Evolutionary conservation across 148 eudicot genomes (phyloP), one percentile per base, ranked within the genome.

Genomic region (Rhododendron vialii): DNA sequence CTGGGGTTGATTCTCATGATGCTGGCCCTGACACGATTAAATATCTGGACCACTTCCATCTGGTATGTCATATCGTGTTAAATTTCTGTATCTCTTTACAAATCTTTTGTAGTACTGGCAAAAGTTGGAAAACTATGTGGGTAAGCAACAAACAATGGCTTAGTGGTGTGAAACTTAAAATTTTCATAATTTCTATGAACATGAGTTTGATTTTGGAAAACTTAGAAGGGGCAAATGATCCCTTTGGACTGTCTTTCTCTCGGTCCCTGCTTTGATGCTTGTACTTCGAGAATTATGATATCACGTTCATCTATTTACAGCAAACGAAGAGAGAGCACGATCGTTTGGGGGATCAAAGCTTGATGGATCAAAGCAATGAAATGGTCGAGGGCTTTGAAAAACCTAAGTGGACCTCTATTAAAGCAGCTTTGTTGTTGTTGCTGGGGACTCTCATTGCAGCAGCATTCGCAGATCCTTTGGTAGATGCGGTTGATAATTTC

Each of bases 401-500:
- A 63, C 82, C 90, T 2, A 43, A 71, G 78, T 36, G 71, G 78
- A 90, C 89, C 24, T 17, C 86, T 13, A 0, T 88, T 28, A 91
- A 89, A 45, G 91, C 92, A 41, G 86, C 61, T 35, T 59, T 86
- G 15, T 50, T 86, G 18, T 43, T 91, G 86, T n/a, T 91, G 69
- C 48, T 84, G 3, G 93, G 93, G 79, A 84, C 92, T 48, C 82
- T 45, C 11, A 82, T 91, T 47, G 93, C 92, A 47, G 93, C 92
- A 78, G 89, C 86, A 45, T 90, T 90, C 83, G 88, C 93, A 30
- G 89, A 91, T 90, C 93, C 93, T 50, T 78, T 91, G 88, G 93
- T 91, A 22, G 93, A 88, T 87, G 93, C 91, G 53, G 93, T 91
- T 35, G 84, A 88, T 77, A 86, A 91, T 83, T 92, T 92, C 86